phyloP scores from a whole-genome alignment of 2,329 filamentous ascomycete genomes.

The Parastagonospora avenae region DNA sequence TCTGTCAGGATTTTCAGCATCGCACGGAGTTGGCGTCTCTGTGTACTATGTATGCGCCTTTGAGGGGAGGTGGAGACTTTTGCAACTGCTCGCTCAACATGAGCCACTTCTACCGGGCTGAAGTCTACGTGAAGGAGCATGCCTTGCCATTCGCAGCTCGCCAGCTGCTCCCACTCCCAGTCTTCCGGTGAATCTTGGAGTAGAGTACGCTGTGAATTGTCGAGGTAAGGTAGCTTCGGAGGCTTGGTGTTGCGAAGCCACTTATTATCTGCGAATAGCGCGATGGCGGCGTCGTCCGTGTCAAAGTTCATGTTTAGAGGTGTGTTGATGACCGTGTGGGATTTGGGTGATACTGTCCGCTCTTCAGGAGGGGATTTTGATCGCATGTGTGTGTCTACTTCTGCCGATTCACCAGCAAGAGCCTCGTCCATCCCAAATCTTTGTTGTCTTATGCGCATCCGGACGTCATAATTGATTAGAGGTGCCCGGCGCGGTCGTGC shows the following conservation, averaged over 20 bases:
- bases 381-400: neutral
- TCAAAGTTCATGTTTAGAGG: slow-evolving; percentile 26
- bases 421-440: neutral
- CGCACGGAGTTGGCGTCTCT: slow-evolving; percentile 28
- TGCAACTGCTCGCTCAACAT: slow-evolving; percentile 22
- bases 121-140: slow-evolving; percentile 43
- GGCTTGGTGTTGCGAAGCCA: neutral
- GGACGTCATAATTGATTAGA: slow-evolving; percentile 36
- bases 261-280: slow-evolving; percentile 4
- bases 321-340: slow-evolving; percentile 20
- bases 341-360: slow-evolving; percentile 8
- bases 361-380: slow-evolving; percentile 22
- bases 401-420: neutral
- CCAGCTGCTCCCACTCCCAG: slow-evolving; percentile 32
- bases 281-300: slow-evolving; percentile 26
- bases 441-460: slow-evolving; percentile 10
- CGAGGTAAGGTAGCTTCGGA: slow-evolving; percentile 33
- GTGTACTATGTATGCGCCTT: slow-evolving; percentile 14
- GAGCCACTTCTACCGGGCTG: slow-evolving; percentile 27
- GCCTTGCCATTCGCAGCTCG: slow-evolving; percentile 35
- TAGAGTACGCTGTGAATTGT: slow-evolving; percentile 20
- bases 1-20: slow-evolving; percentile 26
- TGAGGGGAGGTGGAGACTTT: slow-evolving; percentile 6
- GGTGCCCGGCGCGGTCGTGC: slow-evolving; percentile 29
- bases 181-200: slow-evolving; percentile 15